A percentile compares a stretch with the other conserved stretches of the same genome.
Evolutionary conservation across 116 monocot genomes (phyloP).

Genomic region (Cymodocea nodosa): DNA sequence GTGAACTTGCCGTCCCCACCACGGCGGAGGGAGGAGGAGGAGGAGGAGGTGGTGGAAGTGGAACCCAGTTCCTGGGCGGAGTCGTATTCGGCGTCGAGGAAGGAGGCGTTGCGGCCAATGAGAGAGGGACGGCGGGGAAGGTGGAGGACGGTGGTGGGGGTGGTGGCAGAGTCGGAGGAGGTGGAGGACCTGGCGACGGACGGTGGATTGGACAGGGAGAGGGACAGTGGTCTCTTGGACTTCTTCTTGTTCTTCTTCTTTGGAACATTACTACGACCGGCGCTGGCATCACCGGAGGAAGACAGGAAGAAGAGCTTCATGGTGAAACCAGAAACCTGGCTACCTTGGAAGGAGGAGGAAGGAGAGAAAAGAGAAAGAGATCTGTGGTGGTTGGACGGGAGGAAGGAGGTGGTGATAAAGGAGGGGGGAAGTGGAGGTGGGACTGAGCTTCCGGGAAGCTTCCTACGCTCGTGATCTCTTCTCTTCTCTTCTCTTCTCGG

Average conservation of each 20-base stretch:
- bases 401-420: not conserved
- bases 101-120: constrained; percentile 19
- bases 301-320: constrained; percentile 13
- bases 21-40: not conserved
- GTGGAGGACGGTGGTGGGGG: constrained; percentile 7
- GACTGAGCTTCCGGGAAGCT: constrained; percentile 5
- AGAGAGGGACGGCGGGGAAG: constrained; percentile 1
- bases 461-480: not conserved
- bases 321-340: not conserved
- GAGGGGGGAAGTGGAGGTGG: too few relatives aligned
- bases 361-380: not conserved
- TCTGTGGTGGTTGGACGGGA: not conserved
- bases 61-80: not conserved
- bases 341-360: too few relatives aligned
- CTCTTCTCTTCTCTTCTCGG: too few relatives aligned
- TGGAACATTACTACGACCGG: not conserved
- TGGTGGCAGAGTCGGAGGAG: constrained; percentile 5
- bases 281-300: not conserved
- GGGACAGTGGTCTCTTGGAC: constrained; percentile 1
- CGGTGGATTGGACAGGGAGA: constrained; percentile 6
- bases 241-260: constrained; percentile 8
- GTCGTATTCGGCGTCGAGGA: constrained; percentile 18
- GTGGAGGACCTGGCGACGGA: constrained; percentile 10
- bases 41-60: not conserved
- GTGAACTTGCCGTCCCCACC: constrained; percentile 19